Evolutionary conservation across 805 yeast genomes (phyloP).

Genomic region (Metschnikowia drakensbergensis): DNA sequence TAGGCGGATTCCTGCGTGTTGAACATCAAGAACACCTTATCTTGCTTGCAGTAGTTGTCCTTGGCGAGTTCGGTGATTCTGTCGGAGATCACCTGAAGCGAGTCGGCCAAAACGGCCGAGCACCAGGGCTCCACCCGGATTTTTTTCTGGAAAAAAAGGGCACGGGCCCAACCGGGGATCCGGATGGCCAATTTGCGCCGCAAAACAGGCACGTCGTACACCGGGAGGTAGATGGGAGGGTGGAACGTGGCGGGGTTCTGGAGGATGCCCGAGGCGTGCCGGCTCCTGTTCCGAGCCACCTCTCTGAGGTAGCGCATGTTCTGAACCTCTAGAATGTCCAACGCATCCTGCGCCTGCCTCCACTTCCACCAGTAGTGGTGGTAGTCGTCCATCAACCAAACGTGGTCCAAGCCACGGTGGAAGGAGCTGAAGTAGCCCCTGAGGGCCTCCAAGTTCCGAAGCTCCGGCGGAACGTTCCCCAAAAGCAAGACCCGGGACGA

Average conservation of each 20-base stretch:
- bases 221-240: conserved; percentile 30
- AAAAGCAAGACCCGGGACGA: conserved; percentile 36
- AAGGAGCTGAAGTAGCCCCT: conserved; percentile 32
- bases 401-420: conserved; percentile 51
- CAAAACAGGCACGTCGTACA: conserved; percentile 20
- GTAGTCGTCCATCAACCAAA: conserved; percentile 55
- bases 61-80: conserved; percentile 12
- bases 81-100: conserved; percentile 8
- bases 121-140: conserved; percentile 29
- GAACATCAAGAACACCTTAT: conserved; percentile 62
- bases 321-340: conserved; percentile 26
- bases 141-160: conserved; percentile 20
- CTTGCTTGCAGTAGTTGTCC: conserved; percentile 23
- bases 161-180: conserved; percentile 30
- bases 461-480: conserved; percentile 42
- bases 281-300: neutral
- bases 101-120: conserved; percentile 16
- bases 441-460: conserved; percentile 26
- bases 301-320: conserved; percentile 6
- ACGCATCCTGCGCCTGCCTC: conserved; percentile 22
- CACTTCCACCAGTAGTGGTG: conserved; percentile 19
- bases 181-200: conserved; percentile 20
- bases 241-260: conserved; percentile 20
- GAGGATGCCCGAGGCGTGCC: neutral
- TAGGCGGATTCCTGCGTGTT: conserved; percentile 53